Evolutionary conservation across 1,284 basidiomycete species (phyloP).

Genomic region (Trichosporon inkin): DNA sequence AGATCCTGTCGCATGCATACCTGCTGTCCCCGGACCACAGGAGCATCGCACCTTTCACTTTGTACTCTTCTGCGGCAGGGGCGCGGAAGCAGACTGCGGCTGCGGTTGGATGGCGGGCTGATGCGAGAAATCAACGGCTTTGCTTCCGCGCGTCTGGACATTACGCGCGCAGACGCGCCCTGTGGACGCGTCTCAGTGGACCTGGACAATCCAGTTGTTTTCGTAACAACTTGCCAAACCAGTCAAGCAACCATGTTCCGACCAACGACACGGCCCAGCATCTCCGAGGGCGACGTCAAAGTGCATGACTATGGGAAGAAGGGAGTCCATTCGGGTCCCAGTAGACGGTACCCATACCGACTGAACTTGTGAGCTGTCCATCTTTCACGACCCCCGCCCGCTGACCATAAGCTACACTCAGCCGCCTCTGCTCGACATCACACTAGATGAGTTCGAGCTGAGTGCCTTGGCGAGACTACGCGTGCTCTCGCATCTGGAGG

Average conservation of each 20-base stretch:
- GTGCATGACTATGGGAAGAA: constrained; percentile 31
- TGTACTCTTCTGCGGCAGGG: too few relatives aligned
- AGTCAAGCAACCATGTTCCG: constrained; percentile 41
- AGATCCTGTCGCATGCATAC: background rate
- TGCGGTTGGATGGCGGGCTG: background rate
- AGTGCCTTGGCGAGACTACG: constrained; percentile 79
- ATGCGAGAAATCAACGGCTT: background rate
- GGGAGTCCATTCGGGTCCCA: constrained; percentile 15
- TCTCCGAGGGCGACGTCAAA: constrained; percentile 36
- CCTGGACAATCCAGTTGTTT: background rate
- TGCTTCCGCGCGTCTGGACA: background rate
- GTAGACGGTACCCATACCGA: constrained; percentile 58
- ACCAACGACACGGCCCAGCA: constrained; percentile 33
- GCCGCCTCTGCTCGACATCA: constrained; percentile 85
- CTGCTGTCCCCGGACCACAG: too few relatives aligned
- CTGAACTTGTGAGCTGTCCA: constrained; percentile 75
- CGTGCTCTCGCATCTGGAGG: constrained; percentile 92
- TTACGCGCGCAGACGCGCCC: background rate
- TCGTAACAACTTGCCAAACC: constrained; percentile 7
- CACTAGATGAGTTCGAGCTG: constrained; percentile 92
- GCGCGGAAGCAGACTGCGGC: too few relatives aligned
- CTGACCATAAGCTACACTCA: constrained; percentile 64
- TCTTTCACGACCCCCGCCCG: background rate
- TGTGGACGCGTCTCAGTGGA: background rate
- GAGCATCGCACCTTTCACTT: too few relatives aligned